Evolutionary conservation across 2,329 filamentous ascomycete species (phyloP).

Genomic region (Pyrenophora tritici-repentis): DNA sequence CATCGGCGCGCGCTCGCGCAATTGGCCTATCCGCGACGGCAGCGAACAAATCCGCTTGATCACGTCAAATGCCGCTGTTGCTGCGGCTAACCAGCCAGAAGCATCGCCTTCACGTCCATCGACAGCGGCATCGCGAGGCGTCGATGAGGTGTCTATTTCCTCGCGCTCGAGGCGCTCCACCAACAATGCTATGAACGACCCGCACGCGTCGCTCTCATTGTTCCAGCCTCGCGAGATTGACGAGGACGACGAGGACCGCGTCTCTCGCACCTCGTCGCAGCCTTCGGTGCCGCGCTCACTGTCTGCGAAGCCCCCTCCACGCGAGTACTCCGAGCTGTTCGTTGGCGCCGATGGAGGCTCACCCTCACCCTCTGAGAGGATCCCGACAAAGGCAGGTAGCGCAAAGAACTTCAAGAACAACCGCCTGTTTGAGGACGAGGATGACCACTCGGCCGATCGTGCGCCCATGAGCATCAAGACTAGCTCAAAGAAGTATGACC

Average conservation of each 20-base stretch:
- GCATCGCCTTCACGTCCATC: constrained; percentile 40
- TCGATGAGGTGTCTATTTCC: constrained; percentile 38
- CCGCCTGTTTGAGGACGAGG: constrained; percentile 63
- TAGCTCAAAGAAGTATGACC: constrained; percentile 78
- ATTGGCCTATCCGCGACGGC: constrained; percentile 93
- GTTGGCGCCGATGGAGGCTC: constrained; percentile 53
- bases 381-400: constrained; percentile 51
- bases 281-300: constrained; percentile 64
- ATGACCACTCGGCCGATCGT: constrained; percentile 44
- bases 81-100: constrained; percentile 27
- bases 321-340: constrained; percentile 73
- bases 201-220: constrained; percentile 71
- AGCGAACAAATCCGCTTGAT: constrained; percentile 83
- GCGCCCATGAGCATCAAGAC: constrained; percentile 59
- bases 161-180: constrained; percentile 48
- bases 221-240: constrained; percentile 72
- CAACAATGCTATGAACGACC: constrained; percentile 50
- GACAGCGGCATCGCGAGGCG: constrained; percentile 39
- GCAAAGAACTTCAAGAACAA: constrained; percentile 58
- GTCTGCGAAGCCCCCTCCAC: constrained; percentile 72
- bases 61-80: constrained; percentile 59
- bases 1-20: constrained; percentile 85
- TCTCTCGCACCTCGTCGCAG: constrained; percentile 32
- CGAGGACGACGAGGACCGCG: constrained; percentile 54
- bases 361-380: constrained; percentile 49